Conservation (phyloP, 768 basidiomycete species). For the Hortiboletus campestris region DNA sequence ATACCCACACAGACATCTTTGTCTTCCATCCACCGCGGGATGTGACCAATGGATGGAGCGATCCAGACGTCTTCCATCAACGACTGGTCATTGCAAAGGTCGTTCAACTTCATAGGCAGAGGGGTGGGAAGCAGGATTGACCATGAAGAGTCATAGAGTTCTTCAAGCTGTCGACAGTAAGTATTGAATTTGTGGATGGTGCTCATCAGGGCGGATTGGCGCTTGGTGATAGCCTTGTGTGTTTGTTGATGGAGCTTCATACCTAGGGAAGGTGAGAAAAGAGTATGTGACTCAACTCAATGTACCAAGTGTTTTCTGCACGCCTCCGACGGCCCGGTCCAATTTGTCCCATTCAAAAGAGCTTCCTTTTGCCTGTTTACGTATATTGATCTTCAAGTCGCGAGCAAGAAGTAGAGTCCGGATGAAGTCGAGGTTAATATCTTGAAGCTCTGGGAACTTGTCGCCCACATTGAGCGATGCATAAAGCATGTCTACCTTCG, state of each 20-base stretch:
- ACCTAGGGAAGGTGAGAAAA: not conserved
- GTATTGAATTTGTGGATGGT: slow-evolving; percentile 28
- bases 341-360: not conserved
- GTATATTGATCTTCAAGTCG: not conserved
- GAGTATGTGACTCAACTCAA: too few relatives aligned
- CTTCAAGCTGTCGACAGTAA: slow-evolving; percentile 23
- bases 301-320: slow-evolving; percentile 19
- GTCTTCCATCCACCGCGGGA: slow-evolving; percentile 34
- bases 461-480: not conserved
- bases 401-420: not conserved
- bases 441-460: not conserved
- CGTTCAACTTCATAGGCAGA: slow-evolving; percentile 30
- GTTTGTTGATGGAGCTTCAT: slow-evolving; percentile 1
- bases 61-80: slow-evolving; percentile 37
- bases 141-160: slow-evolving; percentile 20
- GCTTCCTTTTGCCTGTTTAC: not conserved
- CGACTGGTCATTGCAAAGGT: slow-evolving; percentile 5
- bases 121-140: slow-evolving; percentile 33
- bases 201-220: too few relatives aligned
- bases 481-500: not conserved
- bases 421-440: not conserved
- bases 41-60: rapidly evolving
- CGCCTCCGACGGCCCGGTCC: not conserved
- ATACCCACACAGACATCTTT: slow-evolving; percentile 32
- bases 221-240: not conserved